A percentile compares a stretch with the other conserved stretches of the same genome.
Conservation (phyloP, 2,329 filamentous ascomycete species). For the Cladosporium sp. region DNA sequence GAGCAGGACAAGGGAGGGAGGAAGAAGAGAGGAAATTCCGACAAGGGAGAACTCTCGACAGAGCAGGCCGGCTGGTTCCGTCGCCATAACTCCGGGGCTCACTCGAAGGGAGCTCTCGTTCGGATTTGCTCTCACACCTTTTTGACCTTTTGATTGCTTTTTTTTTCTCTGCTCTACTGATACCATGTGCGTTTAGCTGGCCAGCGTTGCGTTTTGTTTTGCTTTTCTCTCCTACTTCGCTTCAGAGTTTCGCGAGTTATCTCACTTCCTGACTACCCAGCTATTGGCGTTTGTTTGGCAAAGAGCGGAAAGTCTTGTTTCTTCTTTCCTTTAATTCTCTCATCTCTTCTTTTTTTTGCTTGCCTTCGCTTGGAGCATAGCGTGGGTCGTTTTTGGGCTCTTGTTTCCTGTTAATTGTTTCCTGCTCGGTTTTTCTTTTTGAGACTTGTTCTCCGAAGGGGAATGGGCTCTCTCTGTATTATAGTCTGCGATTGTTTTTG, state of each 20-base stretch:
- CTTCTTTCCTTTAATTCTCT: background rate
- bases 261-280: background rate
- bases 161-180: constrained; percentile 6
- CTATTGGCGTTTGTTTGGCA: constrained; percentile 6
- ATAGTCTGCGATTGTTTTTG: too few species aligned
- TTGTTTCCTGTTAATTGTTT: too few species aligned
- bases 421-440: too few species aligned
- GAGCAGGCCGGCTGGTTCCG: constrained; percentile 10
- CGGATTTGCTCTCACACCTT: background rate
- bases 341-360: background rate
- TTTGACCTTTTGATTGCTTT: background rate
- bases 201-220: background rate
- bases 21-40: background rate
- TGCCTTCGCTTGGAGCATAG: background rate
- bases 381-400: background rate
- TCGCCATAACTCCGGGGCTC: background rate
- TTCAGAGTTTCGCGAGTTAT: constrained; percentile 4
- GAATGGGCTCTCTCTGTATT: too few species aligned
- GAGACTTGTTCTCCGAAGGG: too few species aligned
- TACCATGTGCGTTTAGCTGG: constrained; percentile 14
- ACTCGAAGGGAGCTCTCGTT: background rate
- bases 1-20: background rate
- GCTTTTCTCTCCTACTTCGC: background rate
- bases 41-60: background rate
- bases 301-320: constrained; percentile 1